These are phyloP conservation scores for Phialemonium atrogriseum DNA, from an alignment of 2,329 filamentous ascomycete species.

Conservation along the genomic window DNA sequence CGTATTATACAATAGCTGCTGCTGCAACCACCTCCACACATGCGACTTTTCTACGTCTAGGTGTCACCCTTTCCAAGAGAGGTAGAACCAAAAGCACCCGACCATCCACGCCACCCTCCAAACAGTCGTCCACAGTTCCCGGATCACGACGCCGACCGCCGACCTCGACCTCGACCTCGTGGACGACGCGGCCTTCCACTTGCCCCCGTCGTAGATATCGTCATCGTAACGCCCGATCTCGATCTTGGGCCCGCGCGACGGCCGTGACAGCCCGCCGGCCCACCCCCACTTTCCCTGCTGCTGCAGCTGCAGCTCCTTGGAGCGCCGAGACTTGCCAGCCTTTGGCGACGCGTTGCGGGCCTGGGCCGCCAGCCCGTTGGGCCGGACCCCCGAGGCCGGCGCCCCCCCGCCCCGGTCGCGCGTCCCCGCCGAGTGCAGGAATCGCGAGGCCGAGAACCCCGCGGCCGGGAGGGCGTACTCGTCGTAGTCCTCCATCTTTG, in stretches of 20 bases:
- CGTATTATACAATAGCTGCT: neutral
- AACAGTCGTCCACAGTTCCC: slow-evolving; percentile 54
- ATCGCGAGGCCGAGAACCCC: slow-evolving; percentile 23
- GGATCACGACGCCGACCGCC: slow-evolving; percentile 37
- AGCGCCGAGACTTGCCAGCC: slow-evolving; percentile 12
- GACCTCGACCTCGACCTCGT: slow-evolving; percentile 22
- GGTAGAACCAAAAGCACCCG: slow-evolving; percentile 55
- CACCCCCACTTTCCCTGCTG: slow-evolving; percentile 33
- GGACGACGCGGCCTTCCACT: slow-evolving; percentile 20
- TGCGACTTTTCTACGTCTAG: too few species aligned
- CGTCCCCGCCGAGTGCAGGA: slow-evolving; percentile 16
- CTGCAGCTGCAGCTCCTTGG: slow-evolving; percentile 13
- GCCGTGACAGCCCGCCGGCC: slow-evolving; percentile 22
- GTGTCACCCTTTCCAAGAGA: slow-evolving; percentile 53
- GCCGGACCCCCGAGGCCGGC: slow-evolving; percentile 10
- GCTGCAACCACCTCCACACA: neutral
- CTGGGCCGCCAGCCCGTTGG: slow-evolving; percentile 10
- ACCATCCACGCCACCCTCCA: slow-evolving; percentile 58
- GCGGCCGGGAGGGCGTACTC: slow-evolving; percentile 22
- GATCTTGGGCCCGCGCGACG: slow-evolving; percentile 37
- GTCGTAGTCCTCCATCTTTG: slow-evolving; percentile 42
- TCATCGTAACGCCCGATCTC: slow-evolving; percentile 38
- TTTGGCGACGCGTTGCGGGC: slow-evolving; percentile 17
- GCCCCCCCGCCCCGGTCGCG: slow-evolving; percentile 16
- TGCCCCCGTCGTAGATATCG: slow-evolving; percentile 33